Evolutionary conservation across 148 eudicot genomes (phyloP).

Genomic region (Pharnaceum exiguum): DNA sequence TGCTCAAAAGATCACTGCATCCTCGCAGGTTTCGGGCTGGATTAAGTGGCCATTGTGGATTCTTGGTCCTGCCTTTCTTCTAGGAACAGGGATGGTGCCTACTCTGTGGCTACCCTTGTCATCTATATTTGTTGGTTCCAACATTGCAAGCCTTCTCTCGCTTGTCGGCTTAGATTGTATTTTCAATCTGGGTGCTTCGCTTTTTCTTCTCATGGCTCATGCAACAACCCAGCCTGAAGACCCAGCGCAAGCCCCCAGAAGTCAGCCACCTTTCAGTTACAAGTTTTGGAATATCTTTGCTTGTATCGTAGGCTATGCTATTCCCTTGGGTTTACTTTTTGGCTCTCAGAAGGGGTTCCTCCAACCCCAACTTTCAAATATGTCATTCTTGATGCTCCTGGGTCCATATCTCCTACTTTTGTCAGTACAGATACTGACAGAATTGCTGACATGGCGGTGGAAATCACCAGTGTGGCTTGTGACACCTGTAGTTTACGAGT

Average conservation of each 20-base stretch:
- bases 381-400: constrained; percentile 62
- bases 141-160: constrained; percentile 81
- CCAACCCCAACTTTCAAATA: constrained; percentile 60
- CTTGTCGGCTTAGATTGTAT: constrained; percentile 87
- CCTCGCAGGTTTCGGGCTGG: constrained; percentile 28
- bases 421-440: constrained; percentile 77
- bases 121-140: constrained; percentile 88
- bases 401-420: constrained; percentile 90
- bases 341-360: constrained; percentile 61
- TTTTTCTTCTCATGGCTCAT: constrained; percentile 94
- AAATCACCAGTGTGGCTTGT: constrained; percentile 95
- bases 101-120: constrained; percentile 88
- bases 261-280: constrained; percentile 67
- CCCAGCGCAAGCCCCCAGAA: constrained; percentile 30
- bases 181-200: constrained; percentile 82
- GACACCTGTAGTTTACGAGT: constrained; percentile 80
- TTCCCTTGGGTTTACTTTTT: constrained; percentile 53
- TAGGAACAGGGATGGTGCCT: constrained; percentile 87
- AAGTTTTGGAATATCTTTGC: constrained; percentile 83
- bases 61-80: constrained; percentile 79
- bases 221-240: constrained; percentile 63
- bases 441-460: constrained; percentile 95
- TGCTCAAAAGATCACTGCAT: constrained; percentile 18
- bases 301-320: constrained; percentile 45
- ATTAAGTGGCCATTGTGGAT: constrained; percentile 86